phyloP scores from a whole-genome alignment of 129 eudicot species.

The Escallonia rubra region DNA sequence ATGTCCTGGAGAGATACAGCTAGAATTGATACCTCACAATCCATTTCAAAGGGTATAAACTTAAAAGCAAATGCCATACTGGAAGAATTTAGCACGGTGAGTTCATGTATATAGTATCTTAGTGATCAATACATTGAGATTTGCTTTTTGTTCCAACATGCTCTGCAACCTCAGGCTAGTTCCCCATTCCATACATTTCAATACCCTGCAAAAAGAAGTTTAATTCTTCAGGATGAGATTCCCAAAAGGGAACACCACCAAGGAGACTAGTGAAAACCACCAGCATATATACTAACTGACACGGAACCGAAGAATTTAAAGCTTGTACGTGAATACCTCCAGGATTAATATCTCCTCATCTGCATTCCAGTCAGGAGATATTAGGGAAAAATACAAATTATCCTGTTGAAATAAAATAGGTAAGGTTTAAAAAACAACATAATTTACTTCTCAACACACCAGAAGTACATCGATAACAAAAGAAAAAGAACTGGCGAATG shows the following conservation, averaged over 20 bases:
- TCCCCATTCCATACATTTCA: conserved; percentile 97
- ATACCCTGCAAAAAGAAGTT: conserved; percentile 52
- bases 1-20: conserved; percentile 51
- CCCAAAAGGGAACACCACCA: neutral
- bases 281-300: neutral
- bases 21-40: neutral
- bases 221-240: neutral
- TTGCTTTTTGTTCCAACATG: conserved; percentile 97
- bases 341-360: too few species aligned
- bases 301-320: neutral
- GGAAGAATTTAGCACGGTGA: conserved; percentile 94
- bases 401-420: too few species aligned
- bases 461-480: too few species aligned
- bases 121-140: conserved; percentile 77
- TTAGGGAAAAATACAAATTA: too few species aligned
- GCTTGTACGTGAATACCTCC: too few species aligned
- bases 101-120: conserved; percentile 67
- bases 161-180: conserved; percentile 97
- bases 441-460: too few species aligned
- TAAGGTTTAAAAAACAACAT: too few species aligned
- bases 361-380: too few species aligned
- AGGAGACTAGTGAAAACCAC: neutral
- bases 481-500: too few species aligned
- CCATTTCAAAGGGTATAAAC: neutral
- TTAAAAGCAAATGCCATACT: conserved; percentile 30